Base-by-base conservation (phyloP, 148 eudicot genomes). In the Gaultheria prostrata region DNA sequence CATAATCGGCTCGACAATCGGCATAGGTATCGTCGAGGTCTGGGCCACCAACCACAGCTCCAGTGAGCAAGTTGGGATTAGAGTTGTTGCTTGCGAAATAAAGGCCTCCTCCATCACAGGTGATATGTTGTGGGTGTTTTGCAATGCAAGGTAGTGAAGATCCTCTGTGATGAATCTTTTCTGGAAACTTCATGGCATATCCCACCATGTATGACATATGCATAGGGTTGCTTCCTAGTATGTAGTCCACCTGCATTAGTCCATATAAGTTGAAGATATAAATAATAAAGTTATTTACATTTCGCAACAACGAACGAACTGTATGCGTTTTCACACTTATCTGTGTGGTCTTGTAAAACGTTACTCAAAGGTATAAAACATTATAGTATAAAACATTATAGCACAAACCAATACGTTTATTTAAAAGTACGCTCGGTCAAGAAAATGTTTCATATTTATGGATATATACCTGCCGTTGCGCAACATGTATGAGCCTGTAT, bases 161-260 rank as follows among this genome's bases (percentile, higher is more conserved):
- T 10, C 88, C 94, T 79, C 97, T 54, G 69, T 93, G 94, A 61
- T 93, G 97, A 53, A 93, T 90, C 51, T 63, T 88, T 53, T 79
- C 76, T 7, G 97, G 97, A 54, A 56, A 93, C 20, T 88, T 93
- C 0, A 70, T 30, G 2, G 95, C 92, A 56, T 90, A 91, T 71
- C 93, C 95, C 28, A 93, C 95, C 97, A 93, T 93, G 82, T 92
- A 91, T 71, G 97, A 93, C 93, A 90, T 92, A 0, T 84, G 80
- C 57, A 82, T 14, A 26, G 97, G 97, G 83, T 92, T 93, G 28
- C 77, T 86, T 53, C 95, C 97, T 0, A 93, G 87, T 84, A 91
- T 93, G 32, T 93, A 93, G 59, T 93, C 86, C 85, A 92, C 93
- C 91, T 92, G 85, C 87, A 80, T 81, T 72, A 48, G 14, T 70